phyloP scores from a whole-genome alignment of 192 early-diverging fungal species.

The Oehlia diaphana region DNA sequence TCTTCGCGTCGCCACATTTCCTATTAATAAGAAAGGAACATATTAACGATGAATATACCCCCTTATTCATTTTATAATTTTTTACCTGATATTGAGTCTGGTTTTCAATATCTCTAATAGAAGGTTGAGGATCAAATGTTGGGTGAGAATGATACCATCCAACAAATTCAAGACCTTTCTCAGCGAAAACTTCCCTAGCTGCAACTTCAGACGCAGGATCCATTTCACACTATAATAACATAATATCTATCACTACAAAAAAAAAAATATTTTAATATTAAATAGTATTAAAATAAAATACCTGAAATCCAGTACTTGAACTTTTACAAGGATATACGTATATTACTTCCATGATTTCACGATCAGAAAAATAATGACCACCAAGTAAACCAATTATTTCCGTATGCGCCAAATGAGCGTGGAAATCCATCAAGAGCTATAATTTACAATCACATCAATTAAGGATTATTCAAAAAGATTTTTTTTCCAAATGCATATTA shows the following conservation, averaged over 20 bases:
- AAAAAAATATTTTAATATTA: not conserved
- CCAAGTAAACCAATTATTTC: slow-evolving; percentile 94
- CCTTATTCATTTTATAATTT: not conserved
- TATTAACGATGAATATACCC: slow-evolving; percentile 4
- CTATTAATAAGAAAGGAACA: slow-evolving; percentile 29
- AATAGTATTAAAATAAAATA: slow-evolving; percentile 8
- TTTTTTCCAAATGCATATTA: not conserved
- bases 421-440: slow-evolving; percentile 89
- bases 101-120: slow-evolving; percentile 87
- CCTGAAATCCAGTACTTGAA: slow-evolving; percentile 76
- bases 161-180: slow-evolving; percentile 64
- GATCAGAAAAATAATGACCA: slow-evolving; percentile 61
- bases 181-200: slow-evolving; percentile 73
- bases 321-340: slow-evolving; percentile 80
- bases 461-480: not conserved
- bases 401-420: slow-evolving; percentile 85
- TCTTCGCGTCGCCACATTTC: slow-evolving; percentile 65
- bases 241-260: not conserved
- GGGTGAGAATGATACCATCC: slow-evolving; percentile 99
- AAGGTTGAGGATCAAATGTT: slow-evolving; percentile 86
- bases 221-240: slow-evolving; percentile 79
- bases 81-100: slow-evolving; percentile 82
- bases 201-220: slow-evolving; percentile 85
- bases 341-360: slow-evolving; percentile 55
- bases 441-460: not conserved